Base-by-base conservation (phyloP, 176 grass and related monocot species). In the Oryza longistaminata region DNA sequence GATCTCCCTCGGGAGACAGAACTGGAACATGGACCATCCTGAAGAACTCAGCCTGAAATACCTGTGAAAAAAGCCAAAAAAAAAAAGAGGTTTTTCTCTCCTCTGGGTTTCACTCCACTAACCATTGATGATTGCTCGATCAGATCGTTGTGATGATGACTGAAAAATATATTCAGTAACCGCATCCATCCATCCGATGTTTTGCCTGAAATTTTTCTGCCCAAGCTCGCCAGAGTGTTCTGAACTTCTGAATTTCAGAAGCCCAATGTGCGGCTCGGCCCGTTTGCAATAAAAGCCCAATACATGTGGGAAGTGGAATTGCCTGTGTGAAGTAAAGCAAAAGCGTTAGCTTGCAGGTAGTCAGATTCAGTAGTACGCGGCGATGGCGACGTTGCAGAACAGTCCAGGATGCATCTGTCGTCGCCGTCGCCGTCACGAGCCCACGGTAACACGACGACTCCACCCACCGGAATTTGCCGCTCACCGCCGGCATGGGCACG, bases 1-100 rank as follows among this genome's bases (percentile, higher is more conserved):
- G 74, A 96, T 99, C 81, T 87, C 97, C 24, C 85, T 96, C 2
- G 97, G 97, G 70, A 90, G 97, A 33, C 84, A 84, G 76, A 86
- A 86, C 65, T 94, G 93, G 93, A 70, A 81, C 64, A 85, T 82
- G 76, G 76, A 80, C 12, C 81, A 40, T 69, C 75, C 49, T 3
- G 70, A 83, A 70, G 84, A 50, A 44, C 33, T 87, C 27, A 75
- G 84, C 84, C 80, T 87, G 17, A 90, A 90, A 83, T 84, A 87
- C 70, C 62, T 50, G 69, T 90, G 80, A 87, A 68, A 75, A 37
- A 37, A 37, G 35, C 5, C 5, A 37, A 35, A 15, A 17, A 75
- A 75, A 46, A 75, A 11, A 9, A 21, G 0, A 21, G 0, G 2
- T 0, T 2, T 22, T 31, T 14, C n/a, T 42, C 1, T 13, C 31